Evolutionary conservation across 257 asterid genomes (phyloP), one percentile per base, ranked within the genome.

Genomic region (Coffea eugenioides): DNA sequence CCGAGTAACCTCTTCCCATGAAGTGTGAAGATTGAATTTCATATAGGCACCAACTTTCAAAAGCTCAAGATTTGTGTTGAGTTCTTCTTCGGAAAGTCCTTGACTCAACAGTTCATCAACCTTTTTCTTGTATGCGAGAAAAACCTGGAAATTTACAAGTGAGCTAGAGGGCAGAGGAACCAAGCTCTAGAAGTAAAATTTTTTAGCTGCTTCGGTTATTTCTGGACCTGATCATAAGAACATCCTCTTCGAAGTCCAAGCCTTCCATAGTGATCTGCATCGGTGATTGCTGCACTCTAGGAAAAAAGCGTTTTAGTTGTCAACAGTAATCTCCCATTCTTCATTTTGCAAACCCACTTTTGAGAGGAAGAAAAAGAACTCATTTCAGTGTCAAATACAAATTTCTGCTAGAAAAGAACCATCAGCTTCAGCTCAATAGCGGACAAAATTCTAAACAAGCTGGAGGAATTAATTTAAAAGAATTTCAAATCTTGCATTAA

Each of bases 251-350:
- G 84, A 27, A 94, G 89, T 48, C 95, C 94, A 13, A 92, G 94
- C 69, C 80, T 86, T 45, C 87, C 97, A 31, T 94, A 94, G 86
- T 94, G 94, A 89, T 94, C 97, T 61, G 45, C 88, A 56, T 92
- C 97, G 66, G 98, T 91, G 56, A 94, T 92, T 76, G 97, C 98
- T 94, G 97, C 93, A 88, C 76, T 81, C 90, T 89, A 85, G 80
- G 84, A 76, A 11, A 59, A 70, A n/a, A 25, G 20, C 73, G 4
- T 46, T 18, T 72, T 12, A 57, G 52, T 59, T 71, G 62, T 62
- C 68, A 62, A 62, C 11, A n/a, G 0, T n/a, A 62, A 62, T n/a
- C 68, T 62, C 68, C 5, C 68, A 9, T 62, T n/a, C 5, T 54
- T 56, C 16, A 56, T 23, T 16, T 1, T 15, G 14, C 56, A 12